Percentiles rank a stretch among this genome's conserved stretches.
These are phyloP conservation scores for Limnanthes douglasii DNA, from an alignment of 345 rosid species.

Conservation along the genomic window DNA sequence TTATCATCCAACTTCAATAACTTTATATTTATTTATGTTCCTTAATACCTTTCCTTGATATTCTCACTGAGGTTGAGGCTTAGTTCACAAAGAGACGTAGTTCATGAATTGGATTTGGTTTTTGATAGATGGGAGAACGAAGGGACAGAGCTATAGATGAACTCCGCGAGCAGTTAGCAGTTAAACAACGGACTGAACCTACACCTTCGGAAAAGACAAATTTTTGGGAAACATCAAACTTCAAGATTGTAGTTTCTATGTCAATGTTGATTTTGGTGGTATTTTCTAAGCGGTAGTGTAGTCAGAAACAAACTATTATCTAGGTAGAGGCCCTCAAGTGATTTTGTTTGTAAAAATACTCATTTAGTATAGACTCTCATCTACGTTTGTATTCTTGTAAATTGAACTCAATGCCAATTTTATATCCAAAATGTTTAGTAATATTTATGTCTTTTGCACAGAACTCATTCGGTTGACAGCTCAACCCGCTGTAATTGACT, in stretches of 20 bases:
- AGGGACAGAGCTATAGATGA: slow-evolving; percentile 65
- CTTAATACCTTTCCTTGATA: neutral
- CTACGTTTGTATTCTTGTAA: too few species aligned
- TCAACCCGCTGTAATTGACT: too few species aligned
- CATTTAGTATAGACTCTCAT: slow-evolving; percentile 1
- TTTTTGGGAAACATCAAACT: slow-evolving; percentile 77
- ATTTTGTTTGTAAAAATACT: slow-evolving; percentile 12
- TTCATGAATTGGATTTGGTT: slow-evolving; percentile 1
- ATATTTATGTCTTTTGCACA: slow-evolving; percentile 7
- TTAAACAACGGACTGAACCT: slow-evolving; percentile 21
- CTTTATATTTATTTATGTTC: neutral
- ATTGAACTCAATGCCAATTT: neutral
- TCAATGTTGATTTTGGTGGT: slow-evolving; percentile 76
- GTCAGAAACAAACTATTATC: neutral
- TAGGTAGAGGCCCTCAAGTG: neutral
- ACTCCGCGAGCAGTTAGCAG: slow-evolving; percentile 47
- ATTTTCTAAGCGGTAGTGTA: slow-evolving; percentile 54
- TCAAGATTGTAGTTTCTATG: slow-evolving; percentile 72
- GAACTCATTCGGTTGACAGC: too few species aligned
- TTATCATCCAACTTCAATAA: neutral
- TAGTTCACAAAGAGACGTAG: too few species aligned
- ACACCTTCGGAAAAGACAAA: slow-evolving; percentile 25
- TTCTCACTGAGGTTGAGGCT: too few species aligned
- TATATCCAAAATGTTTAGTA: neutral
- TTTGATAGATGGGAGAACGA: slow-evolving; percentile 61